These are phyloP conservation scores for Linanthus parryae DNA, from an alignment of 148 eudicot genomes.

Conservation along the genomic window DNA sequence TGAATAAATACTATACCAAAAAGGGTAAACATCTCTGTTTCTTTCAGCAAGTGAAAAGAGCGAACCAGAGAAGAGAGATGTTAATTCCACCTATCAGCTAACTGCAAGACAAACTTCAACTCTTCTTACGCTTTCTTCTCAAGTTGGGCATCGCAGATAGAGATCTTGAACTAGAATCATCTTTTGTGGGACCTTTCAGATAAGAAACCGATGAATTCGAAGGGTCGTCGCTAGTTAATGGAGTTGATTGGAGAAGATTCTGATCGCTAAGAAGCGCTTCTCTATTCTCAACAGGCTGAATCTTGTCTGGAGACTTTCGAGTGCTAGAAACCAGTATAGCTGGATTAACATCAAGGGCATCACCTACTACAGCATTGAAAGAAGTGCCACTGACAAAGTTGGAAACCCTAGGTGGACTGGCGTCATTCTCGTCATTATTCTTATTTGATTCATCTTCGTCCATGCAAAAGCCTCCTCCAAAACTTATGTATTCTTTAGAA, in stretches of 20 bases:
- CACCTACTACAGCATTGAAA: slow-evolving; percentile 10
- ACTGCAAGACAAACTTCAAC: slow-evolving; percentile 5
- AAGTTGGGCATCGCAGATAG: slow-evolving; percentile 69
- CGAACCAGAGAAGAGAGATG: background rate
- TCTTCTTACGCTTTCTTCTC: slow-evolving; percentile 54
- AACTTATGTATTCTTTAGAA: slow-evolving; percentile 40
- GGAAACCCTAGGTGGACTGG: slow-evolving; percentile 6
- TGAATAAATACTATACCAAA: too few relatives aligned
- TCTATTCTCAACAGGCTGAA: background rate
- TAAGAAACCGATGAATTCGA: slow-evolving; percentile 5
- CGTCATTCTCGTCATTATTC: too few relatives aligned
- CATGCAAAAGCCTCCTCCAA: slow-evolving; percentile 78
- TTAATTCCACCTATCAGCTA: background rate
- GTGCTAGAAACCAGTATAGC: background rate
- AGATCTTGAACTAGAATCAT: slow-evolving; percentile 24
- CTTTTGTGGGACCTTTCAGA: slow-evolving; percentile 5
- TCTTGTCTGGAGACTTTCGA: slow-evolving; percentile 5
- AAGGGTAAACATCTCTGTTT: too few relatives aligned
- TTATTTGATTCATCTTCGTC: slow-evolving; percentile 35
- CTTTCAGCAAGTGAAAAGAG: too few relatives aligned
- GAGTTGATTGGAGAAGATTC: slow-evolving; percentile 11
- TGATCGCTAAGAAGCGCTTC: slow-evolving; percentile 3
- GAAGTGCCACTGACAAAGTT: slow-evolving; percentile 5
- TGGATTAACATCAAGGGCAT: slow-evolving; percentile 2
- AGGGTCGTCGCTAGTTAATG: slow-evolving; percentile 3